Evolutionary conservation across 176 grass and related monocot species (phyloP), one percentile per base, ranked within the genome.

Genomic region (Carex kokanica): DNA sequence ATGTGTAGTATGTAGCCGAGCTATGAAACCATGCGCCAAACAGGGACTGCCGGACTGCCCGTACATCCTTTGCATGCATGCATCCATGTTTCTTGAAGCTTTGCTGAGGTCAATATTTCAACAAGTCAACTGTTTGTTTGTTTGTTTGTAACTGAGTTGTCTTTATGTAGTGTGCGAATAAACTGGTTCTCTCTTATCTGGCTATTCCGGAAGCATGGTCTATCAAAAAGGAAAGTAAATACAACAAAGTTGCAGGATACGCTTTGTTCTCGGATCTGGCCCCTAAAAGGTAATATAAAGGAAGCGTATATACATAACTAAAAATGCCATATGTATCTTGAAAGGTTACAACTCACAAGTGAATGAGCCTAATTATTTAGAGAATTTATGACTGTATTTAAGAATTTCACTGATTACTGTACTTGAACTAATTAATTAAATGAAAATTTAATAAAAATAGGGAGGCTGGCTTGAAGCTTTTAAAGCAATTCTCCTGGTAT

Each of bases 41-140:
- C 32, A 70, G 66, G 36, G 36, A 38, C 32, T 34, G 32, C 2
- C 32, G 34, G 14, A 20, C 12, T 70, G 25, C 2, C 24, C 14
- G 73, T 77, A 77, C 73, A 29, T 55, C 24, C 73, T 18, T 55
- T 55, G 73, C 73, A 53, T 77, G 73, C 72, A 73, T 40, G 34
- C 73, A 53, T 74, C 21, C 31, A 36, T 67, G 64, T 43, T 70
- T 70, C 49, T 18, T 32, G 73, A 49, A 55, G 49, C 73, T 38
- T 54, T 77, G 73, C 73, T 77, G 49, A 77, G 73, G 49, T 77
- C 73, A 74, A 55, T 77, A 70, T 56, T 53, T 2, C 71, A 52
- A 18, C 24, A 53, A 24, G 49, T 55, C 11, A 55, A 77, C 47
- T 38, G 4, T 38, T 38, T 77, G 73, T 56, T 75, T 15, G 23